Evolutionary conservation across 2,329 filamentous ascomycete genomes (phyloP).

Genomic region (Arthrobotrys sphaeroides): DNA sequence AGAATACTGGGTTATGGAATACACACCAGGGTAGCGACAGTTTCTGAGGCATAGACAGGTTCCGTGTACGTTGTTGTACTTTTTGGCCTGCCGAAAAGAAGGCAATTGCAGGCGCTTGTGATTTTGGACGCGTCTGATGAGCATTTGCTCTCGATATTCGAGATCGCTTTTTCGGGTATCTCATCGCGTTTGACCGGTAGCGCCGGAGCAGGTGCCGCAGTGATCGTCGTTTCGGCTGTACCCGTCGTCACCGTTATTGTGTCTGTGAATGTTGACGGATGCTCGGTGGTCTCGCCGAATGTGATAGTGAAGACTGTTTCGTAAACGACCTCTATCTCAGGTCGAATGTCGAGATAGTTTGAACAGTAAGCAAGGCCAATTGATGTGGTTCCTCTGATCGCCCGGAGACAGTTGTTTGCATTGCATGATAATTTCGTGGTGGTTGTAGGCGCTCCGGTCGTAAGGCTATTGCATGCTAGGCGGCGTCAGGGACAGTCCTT

Average conservation of each 20-base stretch:
- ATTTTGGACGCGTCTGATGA: not conserved
- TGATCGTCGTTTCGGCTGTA: constrained; percentile 4
- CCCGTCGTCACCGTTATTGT: not conserved
- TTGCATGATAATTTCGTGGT: not conserved
- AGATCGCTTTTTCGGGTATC: constrained; percentile 4
- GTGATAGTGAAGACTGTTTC: not conserved
- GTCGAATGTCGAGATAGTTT: not conserved
- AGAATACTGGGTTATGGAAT: not conserved
- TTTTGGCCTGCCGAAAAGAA: not conserved
- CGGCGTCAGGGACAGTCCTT: not conserved
- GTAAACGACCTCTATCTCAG: not conserved
- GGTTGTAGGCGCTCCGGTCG: too few species aligned
- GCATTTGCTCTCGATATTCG: constrained; percentile 22
- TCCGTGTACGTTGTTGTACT: not conserved
- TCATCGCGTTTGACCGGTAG: not conserved
- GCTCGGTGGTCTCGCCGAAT: not conserved
- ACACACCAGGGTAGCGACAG: not conserved
- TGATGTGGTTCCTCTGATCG: constrained; percentile 4
- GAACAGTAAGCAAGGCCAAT: constrained; percentile 16
- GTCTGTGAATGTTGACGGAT: not conserved
- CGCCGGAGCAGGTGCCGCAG: not conserved
- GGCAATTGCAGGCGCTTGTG: constrained; percentile 10
- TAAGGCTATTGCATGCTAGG: too few species aligned
- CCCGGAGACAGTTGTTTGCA: constrained; percentile 19
- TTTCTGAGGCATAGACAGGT: not conserved